phyloP scores from a whole-genome alignment of 1,284 basidiomycete species.

The Pyrrhoderma noxium region DNA sequence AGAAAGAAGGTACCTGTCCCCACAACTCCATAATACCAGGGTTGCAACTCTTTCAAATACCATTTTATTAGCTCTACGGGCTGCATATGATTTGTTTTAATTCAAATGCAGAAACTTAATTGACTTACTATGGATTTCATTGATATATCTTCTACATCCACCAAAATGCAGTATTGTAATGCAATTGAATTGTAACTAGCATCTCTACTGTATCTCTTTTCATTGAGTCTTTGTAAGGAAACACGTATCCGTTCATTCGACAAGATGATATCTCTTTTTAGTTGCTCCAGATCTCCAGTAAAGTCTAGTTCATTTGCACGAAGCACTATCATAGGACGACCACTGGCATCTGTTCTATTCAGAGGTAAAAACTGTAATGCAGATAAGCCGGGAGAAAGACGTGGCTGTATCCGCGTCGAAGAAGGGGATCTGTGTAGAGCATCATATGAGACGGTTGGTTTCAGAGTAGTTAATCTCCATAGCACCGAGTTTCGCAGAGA shows the following conservation, averaged over 20 bases:
- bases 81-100: slow-evolving; percentile 28
- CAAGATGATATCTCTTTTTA: slow-evolving; percentile 38
- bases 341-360: slow-evolving; percentile 46
- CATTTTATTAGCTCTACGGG: slow-evolving; percentile 56
- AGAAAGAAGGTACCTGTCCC: slow-evolving; percentile 46
- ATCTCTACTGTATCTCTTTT: background rate
- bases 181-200: slow-evolving; percentile 25
- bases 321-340: slow-evolving; percentile 53
- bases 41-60: slow-evolving; percentile 56
- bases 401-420: background rate
- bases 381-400: slow-evolving; percentile 24
- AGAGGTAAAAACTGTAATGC: slow-evolving; percentile 45
- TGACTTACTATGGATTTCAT: slow-evolving; percentile 50
- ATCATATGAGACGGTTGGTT: slow-evolving; percentile 27
- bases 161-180: slow-evolving; percentile 60
- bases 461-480: slow-evolving; percentile 49
- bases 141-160: slow-evolving; percentile 59
- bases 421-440: background rate
- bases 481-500: slow-evolving; percentile 45
- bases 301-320: slow-evolving; percentile 30
- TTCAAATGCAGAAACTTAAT: background rate
- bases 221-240: slow-evolving; percentile 41
- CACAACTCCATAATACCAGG: slow-evolving; percentile 71
- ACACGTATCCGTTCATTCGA: slow-evolving; percentile 48
- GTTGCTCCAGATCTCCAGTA: slow-evolving; percentile 29